Conservation (phyloP, 306 rosid species). For the Vigna mungo region DNA sequence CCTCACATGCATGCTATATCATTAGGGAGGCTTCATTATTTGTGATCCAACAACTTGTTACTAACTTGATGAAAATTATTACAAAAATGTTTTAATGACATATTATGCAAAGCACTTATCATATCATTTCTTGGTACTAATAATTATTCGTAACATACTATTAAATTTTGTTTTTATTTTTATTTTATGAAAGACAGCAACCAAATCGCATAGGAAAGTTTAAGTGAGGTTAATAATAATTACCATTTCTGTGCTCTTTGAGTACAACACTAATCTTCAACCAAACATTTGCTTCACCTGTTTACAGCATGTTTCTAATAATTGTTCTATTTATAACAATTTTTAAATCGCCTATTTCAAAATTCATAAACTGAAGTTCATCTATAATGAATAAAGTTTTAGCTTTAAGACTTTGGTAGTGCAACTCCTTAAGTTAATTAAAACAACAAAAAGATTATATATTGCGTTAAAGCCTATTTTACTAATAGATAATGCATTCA, state of each 20-base stretch:
- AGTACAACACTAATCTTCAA: neutral
- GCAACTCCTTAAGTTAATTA: too few relatives aligned
- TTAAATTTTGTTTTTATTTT: neutral
- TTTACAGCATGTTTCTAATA: neutral
- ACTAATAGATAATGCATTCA: too few relatives aligned
- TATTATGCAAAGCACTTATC: neutral
- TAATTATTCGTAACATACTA: neutral
- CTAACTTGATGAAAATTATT: neutral
- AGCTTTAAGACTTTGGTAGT: too few relatives aligned
- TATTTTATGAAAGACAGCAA: neutral
- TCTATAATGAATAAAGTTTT: too few relatives aligned
- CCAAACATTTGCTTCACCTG: neutral
- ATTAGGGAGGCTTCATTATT: neutral
- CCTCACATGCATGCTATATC: neutral
- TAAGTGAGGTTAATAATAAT: neutral
- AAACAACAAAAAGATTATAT: too few relatives aligned
- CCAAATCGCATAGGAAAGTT: neutral
- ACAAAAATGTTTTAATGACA: neutral
- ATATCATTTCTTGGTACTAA: neutral
- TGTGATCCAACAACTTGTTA: slow-evolving; percentile 14
- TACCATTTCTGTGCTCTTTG: neutral
- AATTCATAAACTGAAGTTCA: neutral
- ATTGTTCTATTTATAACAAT: neutral
- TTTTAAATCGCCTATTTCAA: too few relatives aligned
- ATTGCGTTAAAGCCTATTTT: too few relatives aligned